Conservation (phyloP, 371 early-diverging fungal species). For the Funneliformis caledonium region DNA sequence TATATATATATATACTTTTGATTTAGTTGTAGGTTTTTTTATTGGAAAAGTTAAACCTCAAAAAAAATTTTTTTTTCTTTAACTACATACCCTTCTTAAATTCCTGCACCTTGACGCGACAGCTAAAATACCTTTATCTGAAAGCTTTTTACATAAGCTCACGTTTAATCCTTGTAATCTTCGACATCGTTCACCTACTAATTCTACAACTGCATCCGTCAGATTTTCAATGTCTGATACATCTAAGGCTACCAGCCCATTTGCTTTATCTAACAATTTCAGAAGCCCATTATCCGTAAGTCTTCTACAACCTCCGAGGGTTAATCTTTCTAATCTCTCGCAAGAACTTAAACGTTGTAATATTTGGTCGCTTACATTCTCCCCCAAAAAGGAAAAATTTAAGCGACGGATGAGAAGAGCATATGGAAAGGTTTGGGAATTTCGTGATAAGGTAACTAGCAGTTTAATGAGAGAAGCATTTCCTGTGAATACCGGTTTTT, state of each 20-base stretch:
- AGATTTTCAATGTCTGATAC: constrained; percentile 45
- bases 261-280: constrained; percentile 46
- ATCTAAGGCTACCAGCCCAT: constrained; percentile 44
- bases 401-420: constrained; percentile 61
- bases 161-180: constrained; percentile 48
- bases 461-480: constrained; percentile 28
- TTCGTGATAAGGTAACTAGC: constrained; percentile 20
- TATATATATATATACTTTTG: not conserved
- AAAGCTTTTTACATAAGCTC: constrained; percentile 43
- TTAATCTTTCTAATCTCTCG: constrained; percentile 62
- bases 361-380: constrained; percentile 51
- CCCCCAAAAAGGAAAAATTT: constrained; percentile 60
- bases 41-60: not conserved
- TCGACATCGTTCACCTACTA: constrained; percentile 44
- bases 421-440: constrained; percentile 53
- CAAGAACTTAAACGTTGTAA: constrained; percentile 53
- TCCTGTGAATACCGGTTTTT: constrained; percentile 52
- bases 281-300: constrained; percentile 55
- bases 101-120: constrained; percentile 35
- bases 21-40: not conserved
- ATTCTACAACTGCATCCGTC: constrained; percentile 43
- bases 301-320: constrained; percentile 58
- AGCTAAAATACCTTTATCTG: constrained; percentile 45
- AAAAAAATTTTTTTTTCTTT: not conserved
- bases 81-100: constrained; percentile 35